Evolutionary conservation across 805 yeast genomes (phyloP).

Genomic region (Hanseniaspora thailandica): DNA sequence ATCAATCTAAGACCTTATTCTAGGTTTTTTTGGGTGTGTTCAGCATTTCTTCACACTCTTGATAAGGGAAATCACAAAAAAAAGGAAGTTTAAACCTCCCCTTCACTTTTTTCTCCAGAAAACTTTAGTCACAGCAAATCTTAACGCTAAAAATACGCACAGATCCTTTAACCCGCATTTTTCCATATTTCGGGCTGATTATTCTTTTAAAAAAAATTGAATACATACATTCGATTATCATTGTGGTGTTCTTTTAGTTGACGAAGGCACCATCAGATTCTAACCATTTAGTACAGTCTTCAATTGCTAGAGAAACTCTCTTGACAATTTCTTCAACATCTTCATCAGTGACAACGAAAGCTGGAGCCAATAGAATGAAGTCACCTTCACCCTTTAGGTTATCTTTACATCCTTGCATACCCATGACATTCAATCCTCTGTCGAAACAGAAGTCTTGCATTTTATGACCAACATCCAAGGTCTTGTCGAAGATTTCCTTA

Average conservation of each 20-base stretch:
- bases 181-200: no score
- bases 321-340: conserved; percentile 34
- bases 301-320: conserved; percentile 33
- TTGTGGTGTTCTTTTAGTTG: background rate
- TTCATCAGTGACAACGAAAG: conserved; percentile 34
- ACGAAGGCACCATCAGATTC: conserved; percentile 19
- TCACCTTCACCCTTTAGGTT: conserved; percentile 29
- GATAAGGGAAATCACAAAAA: background rate
- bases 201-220: no score
- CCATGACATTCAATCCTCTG: conserved; percentile 41
- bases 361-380: conserved; percentile 39
- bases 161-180: no score
- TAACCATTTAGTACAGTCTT: conserved; percentile 23
- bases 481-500: conserved; percentile 37
- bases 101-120: background rate
- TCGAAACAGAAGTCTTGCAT: conserved; percentile 30
- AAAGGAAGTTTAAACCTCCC: background rate
- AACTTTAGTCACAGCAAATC: background rate
- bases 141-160: background rate
- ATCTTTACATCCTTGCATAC: conserved; percentile 32
- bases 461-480: conserved; percentile 30
- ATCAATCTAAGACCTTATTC: no score
- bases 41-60: background rate
- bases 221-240: background rate
- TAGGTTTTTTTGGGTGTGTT: background rate